Base-by-base conservation (phyloP, 2,329 filamentous ascomycete species). In the Stemphylium beticola region DNA sequence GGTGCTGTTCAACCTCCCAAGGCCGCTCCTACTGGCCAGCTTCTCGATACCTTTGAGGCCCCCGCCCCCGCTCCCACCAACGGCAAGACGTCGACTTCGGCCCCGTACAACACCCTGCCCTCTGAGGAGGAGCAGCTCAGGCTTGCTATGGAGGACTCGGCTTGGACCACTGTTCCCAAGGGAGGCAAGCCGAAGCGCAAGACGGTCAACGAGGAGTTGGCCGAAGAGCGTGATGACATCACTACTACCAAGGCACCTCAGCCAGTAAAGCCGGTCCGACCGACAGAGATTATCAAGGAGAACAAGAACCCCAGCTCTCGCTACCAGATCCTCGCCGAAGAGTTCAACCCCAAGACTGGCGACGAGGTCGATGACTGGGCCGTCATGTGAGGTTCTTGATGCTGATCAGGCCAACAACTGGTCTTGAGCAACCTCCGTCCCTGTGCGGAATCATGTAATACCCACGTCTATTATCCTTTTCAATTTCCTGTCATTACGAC, bases 111-210 rank as follows among this genome's bases (percentile, higher is more conserved):
- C 37, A 78, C 78, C 49, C 74, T 85, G 34, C 82, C 82, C 14
- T 83, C 83, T 3, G 85, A 87, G 70, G 84, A 87, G 60, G 84
- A 87, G 68, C 84, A 87, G 71, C 74, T 86, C 67, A 80, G 81
- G 40, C 75, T 83, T 55, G 76, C 76, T 12, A 73, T 79, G 65
- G 74, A 76, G 78, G 65, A 67, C 40, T 81, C 81, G 51, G 81
- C 82, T 47, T 88, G 85, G 86, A 86, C 82, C 60, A 84, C 84
- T 9, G 85, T 87, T 20, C 77, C 82, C 29, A 83, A 77, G 61
- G 75, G 73, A 34, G 77, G 78, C 67, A 87, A 86, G 78, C 76
- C 78, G 59, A 81, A 83, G 71, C 81, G 81, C 71, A 81, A 80
- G 73, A 77, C 74, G 61, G 67, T 71, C 15, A 75, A 76, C 17